Percentiles rank a stretch among this genome's conserved stretches.
Conservation (phyloP, 1,284 basidiomycete genomes). For the Grifola frondosa region DNA sequence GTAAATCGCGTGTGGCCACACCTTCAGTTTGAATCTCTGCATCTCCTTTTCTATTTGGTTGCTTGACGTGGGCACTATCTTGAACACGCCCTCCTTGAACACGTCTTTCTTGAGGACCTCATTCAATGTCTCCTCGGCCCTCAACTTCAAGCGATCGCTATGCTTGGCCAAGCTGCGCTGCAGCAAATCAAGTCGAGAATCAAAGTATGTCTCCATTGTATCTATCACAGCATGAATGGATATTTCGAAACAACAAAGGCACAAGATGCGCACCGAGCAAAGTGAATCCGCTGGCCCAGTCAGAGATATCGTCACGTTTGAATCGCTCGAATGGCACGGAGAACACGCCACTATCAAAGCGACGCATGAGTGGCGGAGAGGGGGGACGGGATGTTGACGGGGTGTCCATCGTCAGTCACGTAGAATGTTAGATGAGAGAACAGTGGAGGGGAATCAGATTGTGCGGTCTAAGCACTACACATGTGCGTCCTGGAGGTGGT, state of each 20-base stretch:
- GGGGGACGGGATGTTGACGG: constrained; percentile 29
- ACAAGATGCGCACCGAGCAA: constrained; percentile 53
- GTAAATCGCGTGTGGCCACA: constrained; percentile 28
- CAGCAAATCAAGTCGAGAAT: constrained; percentile 86
- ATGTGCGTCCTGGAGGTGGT: constrained; percentile 15
- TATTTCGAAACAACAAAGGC: background rate
- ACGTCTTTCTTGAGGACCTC: constrained; percentile 35
- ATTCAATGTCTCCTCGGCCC: constrained; percentile 65
- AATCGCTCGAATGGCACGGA: constrained; percentile 54
- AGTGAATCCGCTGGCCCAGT: constrained; percentile 65
- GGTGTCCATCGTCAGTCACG: constrained; percentile 25
- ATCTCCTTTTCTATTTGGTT: constrained; percentile 86
- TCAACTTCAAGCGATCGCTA: constrained; percentile 76
- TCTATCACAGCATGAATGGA: constrained; percentile 43
- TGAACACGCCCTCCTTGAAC: constrained; percentile 41
- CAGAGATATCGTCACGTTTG: constrained; percentile 49
- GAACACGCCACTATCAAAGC: constrained; percentile 37
- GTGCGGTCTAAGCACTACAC: constrained; percentile 8
- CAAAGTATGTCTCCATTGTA: constrained; percentile 88
- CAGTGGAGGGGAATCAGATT: constrained; percentile 8
- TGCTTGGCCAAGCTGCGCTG: constrained; percentile 87
- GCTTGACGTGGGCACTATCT: constrained; percentile 67
- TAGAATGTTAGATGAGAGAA: constrained; percentile 2
- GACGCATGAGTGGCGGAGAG: constrained; percentile 24
- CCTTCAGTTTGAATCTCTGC: constrained; percentile 74